phyloP scores from a whole-genome alignment of 2,329 filamentous ascomycete species.

The Apiospora sp. region DNA sequence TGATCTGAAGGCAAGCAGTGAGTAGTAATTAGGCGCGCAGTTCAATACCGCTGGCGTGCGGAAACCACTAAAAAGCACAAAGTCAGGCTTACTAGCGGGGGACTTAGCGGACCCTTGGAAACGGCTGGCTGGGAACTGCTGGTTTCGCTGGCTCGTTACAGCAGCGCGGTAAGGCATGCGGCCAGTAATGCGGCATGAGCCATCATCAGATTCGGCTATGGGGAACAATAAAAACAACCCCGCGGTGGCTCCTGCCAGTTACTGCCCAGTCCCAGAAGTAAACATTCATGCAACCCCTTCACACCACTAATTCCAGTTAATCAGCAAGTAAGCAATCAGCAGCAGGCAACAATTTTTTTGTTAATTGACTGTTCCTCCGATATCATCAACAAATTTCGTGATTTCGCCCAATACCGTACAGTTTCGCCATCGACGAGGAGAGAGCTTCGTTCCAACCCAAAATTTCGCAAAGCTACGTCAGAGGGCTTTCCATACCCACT shows the following conservation, averaged over 20 bases:
- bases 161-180: not conserved
- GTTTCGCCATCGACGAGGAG: not conserved
- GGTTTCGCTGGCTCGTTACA: not conserved
- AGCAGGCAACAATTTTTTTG: not conserved
- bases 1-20: not conserved
- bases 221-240: conserved; percentile 11
- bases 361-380: not conserved
- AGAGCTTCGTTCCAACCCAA: not conserved
- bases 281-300: conserved; percentile 14
- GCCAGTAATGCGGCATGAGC: not conserved
- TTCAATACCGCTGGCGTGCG: not conserved
- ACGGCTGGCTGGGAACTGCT: not conserved
- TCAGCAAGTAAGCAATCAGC: conserved; percentile 6
- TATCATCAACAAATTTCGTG: not conserved
- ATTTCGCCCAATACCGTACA: not conserved
- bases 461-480: conserved; percentile 19
- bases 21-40: not conserved
- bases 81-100: conserved; percentile 6
- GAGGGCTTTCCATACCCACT: not conserved
- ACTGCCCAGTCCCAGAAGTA: not conserved
- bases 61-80: conserved; percentile 3
- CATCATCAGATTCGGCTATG: conserved; percentile 15
- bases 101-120: not conserved
- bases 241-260: conserved; percentile 4
- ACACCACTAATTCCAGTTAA: not conserved